phyloP scores from a whole-genome alignment of 192 early-diverging fungal species.

The Thoreauomyces humboldtii region DNA sequence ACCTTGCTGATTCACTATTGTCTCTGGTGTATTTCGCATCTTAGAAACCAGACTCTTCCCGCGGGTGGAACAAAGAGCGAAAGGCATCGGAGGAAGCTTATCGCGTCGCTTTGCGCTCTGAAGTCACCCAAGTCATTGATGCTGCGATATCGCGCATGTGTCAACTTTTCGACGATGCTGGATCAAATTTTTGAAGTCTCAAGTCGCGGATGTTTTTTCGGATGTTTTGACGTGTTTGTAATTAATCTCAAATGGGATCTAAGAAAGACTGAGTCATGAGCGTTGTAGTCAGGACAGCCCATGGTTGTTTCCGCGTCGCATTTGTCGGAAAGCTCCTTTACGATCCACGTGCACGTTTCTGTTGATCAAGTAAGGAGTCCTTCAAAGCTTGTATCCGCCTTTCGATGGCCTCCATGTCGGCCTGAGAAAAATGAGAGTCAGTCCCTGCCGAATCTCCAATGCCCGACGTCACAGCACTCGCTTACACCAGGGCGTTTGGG shows the following conservation, averaged over 20 bases:
- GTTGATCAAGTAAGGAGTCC: slow-evolving; percentile 15
- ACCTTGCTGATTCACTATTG: too few relatives aligned
- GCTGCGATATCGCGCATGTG: slow-evolving; percentile 10
- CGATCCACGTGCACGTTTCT: too few relatives aligned
- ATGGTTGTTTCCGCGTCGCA: too few relatives aligned
- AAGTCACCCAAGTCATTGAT: neutral
- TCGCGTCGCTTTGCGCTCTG: slow-evolving; percentile 1
- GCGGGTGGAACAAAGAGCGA: slow-evolving; percentile 23
- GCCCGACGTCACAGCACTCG: neutral
- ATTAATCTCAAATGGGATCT: too few relatives aligned
- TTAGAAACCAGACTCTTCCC: slow-evolving; percentile 27
- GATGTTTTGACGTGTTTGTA: too few relatives aligned
- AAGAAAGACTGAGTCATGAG: too few relatives aligned
- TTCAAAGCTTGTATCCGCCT: slow-evolving; percentile 12
- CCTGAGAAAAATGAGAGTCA: neutral
- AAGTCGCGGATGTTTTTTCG: too few relatives aligned
- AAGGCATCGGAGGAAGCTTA: slow-evolving; percentile 15
- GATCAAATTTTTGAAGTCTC: neutral
- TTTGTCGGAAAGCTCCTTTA: too few relatives aligned
- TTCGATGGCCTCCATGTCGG: neutral
- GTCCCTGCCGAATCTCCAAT: neutral
- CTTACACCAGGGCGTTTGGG: neutral
- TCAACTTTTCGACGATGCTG: slow-evolving; percentile 14
- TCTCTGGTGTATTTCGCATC: too few relatives aligned
- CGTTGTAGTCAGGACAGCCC: too few relatives aligned